phyloP scores from a whole-genome alignment of 2,329 filamentous ascomycete genomes.

The Fusarium sp. region DNA sequence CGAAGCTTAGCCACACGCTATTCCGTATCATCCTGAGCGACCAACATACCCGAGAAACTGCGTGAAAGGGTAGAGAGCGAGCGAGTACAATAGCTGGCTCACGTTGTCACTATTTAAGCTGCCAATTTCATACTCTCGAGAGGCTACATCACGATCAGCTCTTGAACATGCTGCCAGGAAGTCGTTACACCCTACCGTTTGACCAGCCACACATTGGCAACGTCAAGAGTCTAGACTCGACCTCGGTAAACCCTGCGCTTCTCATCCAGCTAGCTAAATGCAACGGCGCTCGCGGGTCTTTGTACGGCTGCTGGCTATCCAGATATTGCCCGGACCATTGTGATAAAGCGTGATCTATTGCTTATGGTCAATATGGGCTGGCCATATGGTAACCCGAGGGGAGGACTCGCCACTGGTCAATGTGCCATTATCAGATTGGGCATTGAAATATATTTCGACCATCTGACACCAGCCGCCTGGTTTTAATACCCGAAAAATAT shows the following conservation, averaged over 20 bases:
- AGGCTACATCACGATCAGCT: conserved; percentile 54
- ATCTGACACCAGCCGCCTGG: conserved; percentile 89
- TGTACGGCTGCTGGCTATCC: conserved; percentile 70
- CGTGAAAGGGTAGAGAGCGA: conserved; percentile 70
- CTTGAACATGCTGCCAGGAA: neutral
- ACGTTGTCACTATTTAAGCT: conserved; percentile 67
- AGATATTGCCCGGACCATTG: conserved; percentile 77
- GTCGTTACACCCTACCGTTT: conserved; percentile 62
- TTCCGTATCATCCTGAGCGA: neutral
- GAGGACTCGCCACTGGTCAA: conserved; percentile 69
- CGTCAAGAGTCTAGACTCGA: conserved; percentile 74
- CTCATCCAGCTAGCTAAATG: conserved; percentile 70
- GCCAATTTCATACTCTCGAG: conserved; percentile 67
- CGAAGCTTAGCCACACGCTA: conserved; percentile 12
- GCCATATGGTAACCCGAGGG: neutral
- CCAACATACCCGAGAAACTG: conserved; percentile 60
- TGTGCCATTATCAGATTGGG: conserved; percentile 88
- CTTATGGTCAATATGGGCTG: conserved; percentile 22
- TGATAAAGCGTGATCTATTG: conserved; percentile 72
- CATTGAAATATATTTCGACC: conserved; percentile 87
- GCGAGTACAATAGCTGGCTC: conserved; percentile 65
- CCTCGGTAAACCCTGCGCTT: conserved; percentile 74
- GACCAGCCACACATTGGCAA: conserved; percentile 79
- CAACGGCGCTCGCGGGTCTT: conserved; percentile 75
- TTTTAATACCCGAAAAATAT: conserved; percentile 78